Percentiles rank a stretch among this genome's conserved stretches.
These are phyloP conservation scores for Lycium barbarum DNA, from an alignment of 257 asterid species.

Conservation along the genomic window DNA sequence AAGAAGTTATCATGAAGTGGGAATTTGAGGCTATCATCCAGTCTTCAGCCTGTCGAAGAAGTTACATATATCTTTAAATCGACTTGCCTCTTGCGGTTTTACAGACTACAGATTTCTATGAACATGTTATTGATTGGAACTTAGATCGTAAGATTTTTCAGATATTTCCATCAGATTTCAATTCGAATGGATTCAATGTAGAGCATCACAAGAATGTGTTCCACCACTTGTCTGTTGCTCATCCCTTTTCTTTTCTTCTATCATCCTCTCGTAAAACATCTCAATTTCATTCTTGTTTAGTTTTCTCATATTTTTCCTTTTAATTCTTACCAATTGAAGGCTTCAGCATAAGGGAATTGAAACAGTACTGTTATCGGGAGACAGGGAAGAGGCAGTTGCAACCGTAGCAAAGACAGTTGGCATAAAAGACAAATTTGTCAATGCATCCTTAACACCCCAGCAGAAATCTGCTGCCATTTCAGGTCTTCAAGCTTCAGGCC, in stretches of 20 bases:
- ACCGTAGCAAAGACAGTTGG: slow-evolving; percentile 81
- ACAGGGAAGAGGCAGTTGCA: slow-evolving; percentile 99
- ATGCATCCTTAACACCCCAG: slow-evolving; percentile 83
- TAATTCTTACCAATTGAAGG: slow-evolving; percentile 50
- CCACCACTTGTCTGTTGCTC: not conserved
- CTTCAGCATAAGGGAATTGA: slow-evolving; percentile 82
- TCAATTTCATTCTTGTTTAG: slow-evolving; percentile 25
- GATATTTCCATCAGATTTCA: not conserved
- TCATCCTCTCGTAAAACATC: not conserved
- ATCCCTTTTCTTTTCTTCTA: slow-evolving; percentile 7
- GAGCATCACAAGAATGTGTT: not conserved
- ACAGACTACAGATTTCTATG: not conserved
- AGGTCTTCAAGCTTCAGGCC: slow-evolving; percentile 83
- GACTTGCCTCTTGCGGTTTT: not conserved
- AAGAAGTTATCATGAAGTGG: not conserved
- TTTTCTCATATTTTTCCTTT: slow-evolving; percentile 25
- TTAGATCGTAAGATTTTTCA: not conserved
- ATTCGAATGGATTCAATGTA: slow-evolving; percentile 11
- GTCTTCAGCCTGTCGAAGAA: slow-evolving; percentile 22
- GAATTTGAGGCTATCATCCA: not conserved
- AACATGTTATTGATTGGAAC: not conserved
- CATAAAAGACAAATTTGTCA: slow-evolving; percentile 66
- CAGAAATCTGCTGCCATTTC: slow-evolving; percentile 79
- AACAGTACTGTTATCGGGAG: slow-evolving; percentile 88
- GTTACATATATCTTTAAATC: not conserved